A percentile compares a stretch with the other conserved stretches of the same genome.
Evolutionary conservation across 2,329 filamentous ascomycete species (phyloP).

Genomic region (Nemania serpens): DNA sequence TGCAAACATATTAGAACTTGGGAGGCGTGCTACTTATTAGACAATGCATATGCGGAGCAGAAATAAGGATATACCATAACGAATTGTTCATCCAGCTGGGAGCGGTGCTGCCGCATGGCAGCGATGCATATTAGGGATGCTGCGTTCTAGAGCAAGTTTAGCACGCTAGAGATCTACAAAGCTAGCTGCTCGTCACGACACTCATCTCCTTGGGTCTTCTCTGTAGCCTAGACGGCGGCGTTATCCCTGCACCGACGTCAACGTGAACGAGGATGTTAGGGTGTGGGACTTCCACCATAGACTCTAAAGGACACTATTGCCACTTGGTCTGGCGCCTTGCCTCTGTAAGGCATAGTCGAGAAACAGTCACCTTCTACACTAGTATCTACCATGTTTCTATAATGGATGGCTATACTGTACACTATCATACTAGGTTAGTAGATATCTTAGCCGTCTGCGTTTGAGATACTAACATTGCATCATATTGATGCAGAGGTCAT

Average conservation of each 20-base stretch:
- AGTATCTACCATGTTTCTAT: not conserved
- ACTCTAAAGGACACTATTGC: constrained; percentile 6
- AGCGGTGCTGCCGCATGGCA: not conserved
- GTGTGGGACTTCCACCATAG: not conserved
- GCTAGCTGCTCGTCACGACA: not conserved
- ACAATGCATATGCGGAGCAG: not conserved
- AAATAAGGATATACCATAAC: not conserved
- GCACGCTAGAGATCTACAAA: not conserved
- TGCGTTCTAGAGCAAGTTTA: not conserved
- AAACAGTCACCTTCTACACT: not conserved
- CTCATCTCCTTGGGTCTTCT: not conserved
- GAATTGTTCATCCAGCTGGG: too few relatives aligned
- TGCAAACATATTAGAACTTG: not conserved
- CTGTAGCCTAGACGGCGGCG: not conserved
- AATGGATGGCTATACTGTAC: not conserved
- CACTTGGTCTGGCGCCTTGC: constrained; percentile 7
- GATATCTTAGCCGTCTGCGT: not conserved
- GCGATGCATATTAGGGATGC: not conserved
- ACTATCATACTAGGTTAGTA: not conserved
- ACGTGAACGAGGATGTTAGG: not conserved
- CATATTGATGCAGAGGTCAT: not conserved
- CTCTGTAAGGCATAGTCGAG: constrained; percentile 11
- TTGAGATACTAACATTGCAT: not conserved
- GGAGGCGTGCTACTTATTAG: not conserved
- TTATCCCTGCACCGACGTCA: not conserved